phyloP scores from a whole-genome alignment of 805 yeast genomes.

The Teunomyces panamensis region DNA sequence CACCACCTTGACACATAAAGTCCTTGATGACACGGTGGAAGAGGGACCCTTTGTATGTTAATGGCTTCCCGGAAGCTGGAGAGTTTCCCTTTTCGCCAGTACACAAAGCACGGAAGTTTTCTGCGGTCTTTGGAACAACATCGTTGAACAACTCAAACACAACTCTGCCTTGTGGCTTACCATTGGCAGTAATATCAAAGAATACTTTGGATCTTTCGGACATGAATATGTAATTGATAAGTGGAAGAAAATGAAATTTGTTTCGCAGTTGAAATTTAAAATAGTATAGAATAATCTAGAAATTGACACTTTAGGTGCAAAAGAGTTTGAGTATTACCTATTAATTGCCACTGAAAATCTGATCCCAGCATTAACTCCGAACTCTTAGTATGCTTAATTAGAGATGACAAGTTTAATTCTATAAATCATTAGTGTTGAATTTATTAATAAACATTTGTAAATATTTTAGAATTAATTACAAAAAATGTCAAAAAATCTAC shows the following conservation, averaged over 20 bases:
- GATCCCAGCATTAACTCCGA: no score
- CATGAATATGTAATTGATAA: neutral
- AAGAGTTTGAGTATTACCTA: neutral
- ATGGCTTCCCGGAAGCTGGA: slow-evolving; percentile 59
- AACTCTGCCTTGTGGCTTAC: slow-evolving; percentile 66
- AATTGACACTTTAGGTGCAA: neutral
- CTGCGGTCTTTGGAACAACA: slow-evolving; percentile 84
- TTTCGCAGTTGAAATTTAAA: neutral
- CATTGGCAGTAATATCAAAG: slow-evolving; percentile 78
- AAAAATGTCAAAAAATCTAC: neutral
- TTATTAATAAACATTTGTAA: neutral
- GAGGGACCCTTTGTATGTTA: slow-evolving; percentile 76
- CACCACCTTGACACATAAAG: slow-evolving; percentile 96
- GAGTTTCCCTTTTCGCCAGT: slow-evolving; percentile 77
- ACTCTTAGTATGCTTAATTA: no score
- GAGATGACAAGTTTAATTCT: no score
- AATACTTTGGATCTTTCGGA: slow-evolving; percentile 51
- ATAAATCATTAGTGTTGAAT: no score
- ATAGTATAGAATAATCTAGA: neutral
- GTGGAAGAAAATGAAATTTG: neutral
- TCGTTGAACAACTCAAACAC: slow-evolving; percentile 72
- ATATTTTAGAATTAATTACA: neutral
- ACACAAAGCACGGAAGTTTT: slow-evolving; percentile 83
- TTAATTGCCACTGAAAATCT: no score
- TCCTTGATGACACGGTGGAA: slow-evolving; percentile 89